These are phyloP conservation scores for Penicillium longicatenatum DNA, from an alignment of 495 filamentous ascomycete species.

Conservation along the genomic window DNA sequence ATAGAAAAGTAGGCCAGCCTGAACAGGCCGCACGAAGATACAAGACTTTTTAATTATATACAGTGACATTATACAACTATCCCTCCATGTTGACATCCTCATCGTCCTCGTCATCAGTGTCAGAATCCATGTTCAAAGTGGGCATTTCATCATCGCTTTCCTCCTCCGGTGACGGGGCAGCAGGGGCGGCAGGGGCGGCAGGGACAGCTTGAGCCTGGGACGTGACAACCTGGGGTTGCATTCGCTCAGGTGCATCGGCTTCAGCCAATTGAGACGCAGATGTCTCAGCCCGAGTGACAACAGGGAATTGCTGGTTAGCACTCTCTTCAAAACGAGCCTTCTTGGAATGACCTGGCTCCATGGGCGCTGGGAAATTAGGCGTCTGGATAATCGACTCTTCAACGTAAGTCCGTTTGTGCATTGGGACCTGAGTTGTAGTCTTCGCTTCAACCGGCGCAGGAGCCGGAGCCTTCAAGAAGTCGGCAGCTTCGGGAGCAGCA, in stretches of 20 bases:
- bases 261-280: conserved; percentile 9
- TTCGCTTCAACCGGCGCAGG: conserved; percentile 21
- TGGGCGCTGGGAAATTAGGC: conserved; percentile 2
- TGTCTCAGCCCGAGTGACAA: conserved; percentile 10
- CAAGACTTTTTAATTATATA: conserved; percentile 2
- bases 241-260: conserved; percentile 7
- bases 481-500: conserved; percentile 19
- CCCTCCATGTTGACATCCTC: conserved; percentile 40
- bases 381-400: conserved; percentile 26
- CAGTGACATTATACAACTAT: conserved; percentile 7
- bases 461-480: conserved; percentile 32
- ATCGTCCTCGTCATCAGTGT: conserved; percentile 47
- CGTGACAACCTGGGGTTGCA: conserved; percentile 11
- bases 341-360: conserved; percentile 26
- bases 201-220: conserved; percentile 14
- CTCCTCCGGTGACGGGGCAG: conserved; percentile 24
- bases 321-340: conserved; percentile 37
- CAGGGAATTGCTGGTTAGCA: conserved; percentile 15
- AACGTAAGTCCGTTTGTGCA: conserved; percentile 39
- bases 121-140: conserved; percentile 48
- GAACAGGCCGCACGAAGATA: neutral
- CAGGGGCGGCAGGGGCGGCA: conserved; percentile 10
- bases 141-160: conserved; percentile 55
- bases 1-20: neutral
- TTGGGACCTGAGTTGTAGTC: conserved; percentile 7